Evolutionary conservation across 345 rosid genomes (phyloP).

Genomic region (Arabis alpina): DNA sequence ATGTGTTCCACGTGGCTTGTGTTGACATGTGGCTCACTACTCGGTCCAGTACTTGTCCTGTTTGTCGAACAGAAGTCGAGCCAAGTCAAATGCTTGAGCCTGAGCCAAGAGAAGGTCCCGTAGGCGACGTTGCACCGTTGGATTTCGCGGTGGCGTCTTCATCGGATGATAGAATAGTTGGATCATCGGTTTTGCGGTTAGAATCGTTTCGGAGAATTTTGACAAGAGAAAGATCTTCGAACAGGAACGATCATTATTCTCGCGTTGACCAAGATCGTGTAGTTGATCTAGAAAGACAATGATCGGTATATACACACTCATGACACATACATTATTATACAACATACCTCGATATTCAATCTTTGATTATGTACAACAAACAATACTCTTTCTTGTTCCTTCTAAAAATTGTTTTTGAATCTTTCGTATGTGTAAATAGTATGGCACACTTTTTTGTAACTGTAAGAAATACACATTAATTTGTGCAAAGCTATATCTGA

Average conservation of each 20-base stretch:
- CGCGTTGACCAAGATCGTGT: conserved; percentile 19
- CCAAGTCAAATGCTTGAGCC: conserved; percentile 58
- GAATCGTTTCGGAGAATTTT: conserved; percentile 40
- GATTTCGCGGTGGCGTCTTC: conserved; percentile 32
- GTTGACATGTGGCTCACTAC: conserved; percentile 69
- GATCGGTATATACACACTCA: too few species aligned
- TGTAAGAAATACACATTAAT: too few species aligned
- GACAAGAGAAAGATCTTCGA: conserved; percentile 52
- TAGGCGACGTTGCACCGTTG: background rate
- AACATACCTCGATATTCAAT: background rate
- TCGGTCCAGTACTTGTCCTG: conserved; percentile 63
- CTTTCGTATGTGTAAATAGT: background rate
- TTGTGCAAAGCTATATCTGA: too few species aligned
- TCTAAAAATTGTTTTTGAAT: background rate
- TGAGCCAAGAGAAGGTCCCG: conserved; percentile 51
- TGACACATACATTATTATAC: too few species aligned
- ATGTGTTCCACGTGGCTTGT: conserved; percentile 68
- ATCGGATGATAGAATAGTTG: conserved; percentile 40
- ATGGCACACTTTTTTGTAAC: background rate
- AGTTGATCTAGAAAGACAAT: conserved; percentile 15
- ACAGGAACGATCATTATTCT: background rate
- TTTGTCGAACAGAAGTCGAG: conserved; percentile 80
- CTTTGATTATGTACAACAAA: background rate
- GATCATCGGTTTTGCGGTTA: conserved; percentile 46
- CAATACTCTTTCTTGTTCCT: too few species aligned